These are phyloP conservation scores for Castanopsis chinensis DNA, from an alignment of 306 rosid species.

Conservation along the genomic window DNA sequence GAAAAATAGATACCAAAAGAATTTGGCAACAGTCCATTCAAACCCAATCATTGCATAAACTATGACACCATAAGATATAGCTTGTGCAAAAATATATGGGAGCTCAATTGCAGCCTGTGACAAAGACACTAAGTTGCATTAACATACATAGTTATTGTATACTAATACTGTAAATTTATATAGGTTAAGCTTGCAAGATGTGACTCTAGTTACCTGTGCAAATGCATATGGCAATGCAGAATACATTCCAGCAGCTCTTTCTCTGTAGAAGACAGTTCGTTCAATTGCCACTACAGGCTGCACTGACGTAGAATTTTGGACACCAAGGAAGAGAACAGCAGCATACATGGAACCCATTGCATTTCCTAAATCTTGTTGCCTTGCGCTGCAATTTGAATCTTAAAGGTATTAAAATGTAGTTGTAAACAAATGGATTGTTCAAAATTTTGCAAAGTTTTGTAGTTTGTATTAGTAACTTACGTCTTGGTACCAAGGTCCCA, in stretches of 20 bases:
- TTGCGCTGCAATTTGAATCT: background rate
- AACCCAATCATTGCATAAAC: constrained; percentile 66
- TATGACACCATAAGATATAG: constrained; percentile 34
- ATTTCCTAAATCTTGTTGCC: constrained; percentile 33
- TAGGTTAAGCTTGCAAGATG: no score
- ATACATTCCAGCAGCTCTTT: constrained; percentile 63
- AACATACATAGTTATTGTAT: background rate
- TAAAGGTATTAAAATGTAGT: no score
- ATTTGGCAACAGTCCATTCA: constrained; percentile 52
- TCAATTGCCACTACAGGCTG: constrained; percentile 57
- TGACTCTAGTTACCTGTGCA: constrained; percentile 38
- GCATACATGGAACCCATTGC: constrained; percentile 53
- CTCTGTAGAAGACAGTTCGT: constrained; percentile 56
- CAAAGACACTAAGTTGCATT: background rate
- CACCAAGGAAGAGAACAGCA: constrained; percentile 52
- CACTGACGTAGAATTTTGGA: constrained; percentile 37
- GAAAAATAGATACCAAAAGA: constrained; percentile 56
- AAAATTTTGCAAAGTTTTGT: background rate
- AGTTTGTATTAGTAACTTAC: constrained; percentile 21
- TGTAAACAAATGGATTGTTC: no score
- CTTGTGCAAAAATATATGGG: constrained; percentile 46
- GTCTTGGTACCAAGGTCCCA: constrained; percentile 45
- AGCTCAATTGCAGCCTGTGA: constrained; percentile 54
- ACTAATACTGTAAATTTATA: no score
- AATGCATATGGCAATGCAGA: constrained; percentile 63